A percentile compares a stretch with the other conserved stretches of the same genome.
phyloP scores from a whole-genome alignment of 2,329 filamentous ascomycete genomes.

The Pseudogymnoascus verrucosus region DNA sequence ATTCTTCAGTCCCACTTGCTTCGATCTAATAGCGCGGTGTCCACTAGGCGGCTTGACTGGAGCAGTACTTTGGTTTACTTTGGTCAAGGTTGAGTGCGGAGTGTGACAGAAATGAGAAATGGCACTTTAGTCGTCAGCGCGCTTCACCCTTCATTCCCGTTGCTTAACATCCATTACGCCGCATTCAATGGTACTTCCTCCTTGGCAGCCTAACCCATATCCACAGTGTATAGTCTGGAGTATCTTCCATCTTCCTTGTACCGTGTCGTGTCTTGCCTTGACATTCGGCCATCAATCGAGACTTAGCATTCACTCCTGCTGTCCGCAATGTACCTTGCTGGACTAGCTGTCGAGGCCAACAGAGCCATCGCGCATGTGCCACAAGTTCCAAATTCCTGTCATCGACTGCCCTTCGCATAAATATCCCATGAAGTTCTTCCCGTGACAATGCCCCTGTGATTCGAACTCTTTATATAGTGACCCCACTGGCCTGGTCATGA shows the following conservation, averaged over 20 bases:
- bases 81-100: neutral
- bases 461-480: neutral
- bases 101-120: constrained; percentile 3
- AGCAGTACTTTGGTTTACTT: neutral
- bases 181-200: neutral
- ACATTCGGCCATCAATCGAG: neutral
- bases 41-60: neutral
- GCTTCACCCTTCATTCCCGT: neutral
- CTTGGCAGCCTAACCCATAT: neutral
- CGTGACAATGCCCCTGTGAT: neutral
- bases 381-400: constrained; percentile 1
- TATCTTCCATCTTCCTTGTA: neutral
- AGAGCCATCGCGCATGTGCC: neutral
- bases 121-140: neutral
- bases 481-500: neutral
- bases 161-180: neutral
- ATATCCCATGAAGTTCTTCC: neutral
- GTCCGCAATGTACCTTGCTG: neutral
- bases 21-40: neutral
- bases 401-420: neutral
- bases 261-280: neutral
- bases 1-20: neutral
- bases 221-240: neutral
- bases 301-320: neutral
- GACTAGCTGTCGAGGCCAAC: neutral